Percentiles rank a stretch among this genome's conserved stretches.
Conservation (phyloP, 768 basidiomycete species). For the Plicaturopsis crispa region DNA sequence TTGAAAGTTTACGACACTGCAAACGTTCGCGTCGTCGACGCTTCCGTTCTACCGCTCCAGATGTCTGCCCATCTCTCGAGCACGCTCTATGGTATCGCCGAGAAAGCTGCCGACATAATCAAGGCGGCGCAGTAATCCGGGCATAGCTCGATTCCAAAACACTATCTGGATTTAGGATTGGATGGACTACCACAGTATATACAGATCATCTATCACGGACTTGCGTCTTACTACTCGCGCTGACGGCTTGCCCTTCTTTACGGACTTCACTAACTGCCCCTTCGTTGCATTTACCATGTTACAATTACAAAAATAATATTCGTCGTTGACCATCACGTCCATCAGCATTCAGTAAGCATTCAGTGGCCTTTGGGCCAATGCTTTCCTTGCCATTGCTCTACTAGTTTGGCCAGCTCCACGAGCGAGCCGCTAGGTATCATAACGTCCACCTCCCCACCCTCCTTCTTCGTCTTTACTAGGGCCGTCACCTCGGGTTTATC, state of each 20-base stretch:
- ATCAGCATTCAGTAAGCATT: no score
- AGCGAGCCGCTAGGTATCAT: slow-evolving; percentile 49
- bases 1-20: slow-evolving; percentile 38
- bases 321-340: no score
- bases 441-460: slow-evolving; percentile 54
- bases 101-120: slow-evolving; percentile 46
- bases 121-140: slow-evolving; percentile 24
- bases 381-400: slow-evolving; percentile 5
- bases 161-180: no score
- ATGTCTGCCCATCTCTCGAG: slow-evolving; percentile 38
- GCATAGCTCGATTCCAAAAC: no score
- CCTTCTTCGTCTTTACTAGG: slow-evolving; percentile 35
- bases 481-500: slow-evolving; percentile 20
- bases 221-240: no score
- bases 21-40: slow-evolving; percentile 30
- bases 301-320: no score
- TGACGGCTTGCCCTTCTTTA: no score
- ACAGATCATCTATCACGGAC: no score
- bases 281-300: no score
- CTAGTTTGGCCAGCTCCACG: slow-evolving; percentile 32
- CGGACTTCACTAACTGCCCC: no score
- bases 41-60: slow-evolving; percentile 8
- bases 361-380: no score
- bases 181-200: no score
- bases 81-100: slow-evolving; percentile 47